Evolutionary conservation across 805 yeast species (phyloP), one percentile per base, ranked within the genome.

Genomic region (Candida ortonii): DNA sequence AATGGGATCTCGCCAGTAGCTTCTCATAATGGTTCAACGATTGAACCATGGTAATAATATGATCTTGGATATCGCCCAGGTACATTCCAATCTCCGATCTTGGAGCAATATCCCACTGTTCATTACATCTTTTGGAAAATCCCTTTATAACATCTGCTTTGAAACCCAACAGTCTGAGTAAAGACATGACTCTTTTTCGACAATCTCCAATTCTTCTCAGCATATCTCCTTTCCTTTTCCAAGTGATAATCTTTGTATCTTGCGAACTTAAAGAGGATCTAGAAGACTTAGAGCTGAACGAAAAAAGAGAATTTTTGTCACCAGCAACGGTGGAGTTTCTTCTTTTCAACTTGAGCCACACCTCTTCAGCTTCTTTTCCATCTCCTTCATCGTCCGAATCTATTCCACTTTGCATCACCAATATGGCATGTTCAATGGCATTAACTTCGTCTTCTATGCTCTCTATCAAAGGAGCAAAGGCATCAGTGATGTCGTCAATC

Each of bases 121-220:
- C 96, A 45, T 79, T 82, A 55, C 93, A 87, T 40, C 97, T 67
- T 56, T 93, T 93, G 30, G 95, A 82, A 55, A 93, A 88, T 0
- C 96, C 97, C 53, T 85, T 86, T 47, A 93, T 86, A n/a, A 93
- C 98, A 61, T 93, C 98, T 0, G 97, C 97, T 62, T 93, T 93
- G 32, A 87, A 80, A 3, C 96, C 95, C 36, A 93, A 61, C 29
- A 93, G 68, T 34, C 97, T 65, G 43, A 87, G 65, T 17, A 93
- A 71, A 12, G 93, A 79, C 97, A 90, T 90, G 2, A 93, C 97
- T 25, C 95, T 68, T 55, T 88, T 88, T 41, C 98, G 80, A 45
- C 96, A 84, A 55, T 89, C 97, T 24, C 97, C 98, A 44, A 93
- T 90, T 51, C 96, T 69, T 45, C 96, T 67, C 64, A 93, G 70